Conservation (phyloP, 306 rosid species). For the Alnus rubra region DNA sequence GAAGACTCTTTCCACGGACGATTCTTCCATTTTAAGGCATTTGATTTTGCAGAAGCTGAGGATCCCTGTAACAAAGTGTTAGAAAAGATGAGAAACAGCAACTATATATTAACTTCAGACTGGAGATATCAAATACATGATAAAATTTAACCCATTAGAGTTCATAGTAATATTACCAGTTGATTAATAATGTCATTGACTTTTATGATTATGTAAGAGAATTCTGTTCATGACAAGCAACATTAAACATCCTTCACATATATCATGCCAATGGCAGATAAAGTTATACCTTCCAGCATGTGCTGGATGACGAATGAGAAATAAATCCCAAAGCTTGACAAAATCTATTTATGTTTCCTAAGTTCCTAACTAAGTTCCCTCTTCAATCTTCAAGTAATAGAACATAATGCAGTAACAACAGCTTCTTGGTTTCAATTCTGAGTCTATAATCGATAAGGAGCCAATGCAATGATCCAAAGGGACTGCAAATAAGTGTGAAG, state of each 20-base stretch:
- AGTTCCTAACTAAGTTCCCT: not conserved
- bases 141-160: constrained; percentile 15
- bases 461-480: constrained; percentile 7
- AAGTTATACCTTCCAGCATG: not conserved
- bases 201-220: not conserved
- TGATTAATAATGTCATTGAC: constrained; percentile 9
- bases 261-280: too few relatives aligned
- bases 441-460: not conserved
- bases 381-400: constrained; percentile 5
- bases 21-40: constrained; percentile 42
- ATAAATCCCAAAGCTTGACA: constrained; percentile 15
- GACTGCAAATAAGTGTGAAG: not conserved
- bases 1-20: constrained; percentile 34
- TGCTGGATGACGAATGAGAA: not conserved
- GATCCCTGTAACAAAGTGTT: constrained; percentile 48
- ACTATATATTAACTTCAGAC: constrained; percentile 24
- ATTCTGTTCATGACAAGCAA: too few relatives aligned
- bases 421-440: constrained; percentile 12
- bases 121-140: constrained; percentile 15
- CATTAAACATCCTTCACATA: too few relatives aligned
- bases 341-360: constrained; percentile 5
- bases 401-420: constrained; percentile 6
- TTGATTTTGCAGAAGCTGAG: constrained; percentile 40
- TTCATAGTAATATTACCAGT: constrained; percentile 13
- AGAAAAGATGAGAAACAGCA: constrained; percentile 22